A percentile compares a stretch with the other conserved stretches of the same genome.
Evolutionary conservation across 108 stramenopile species (phyloP).

Genomic region (Seminavis robusta): DNA sequence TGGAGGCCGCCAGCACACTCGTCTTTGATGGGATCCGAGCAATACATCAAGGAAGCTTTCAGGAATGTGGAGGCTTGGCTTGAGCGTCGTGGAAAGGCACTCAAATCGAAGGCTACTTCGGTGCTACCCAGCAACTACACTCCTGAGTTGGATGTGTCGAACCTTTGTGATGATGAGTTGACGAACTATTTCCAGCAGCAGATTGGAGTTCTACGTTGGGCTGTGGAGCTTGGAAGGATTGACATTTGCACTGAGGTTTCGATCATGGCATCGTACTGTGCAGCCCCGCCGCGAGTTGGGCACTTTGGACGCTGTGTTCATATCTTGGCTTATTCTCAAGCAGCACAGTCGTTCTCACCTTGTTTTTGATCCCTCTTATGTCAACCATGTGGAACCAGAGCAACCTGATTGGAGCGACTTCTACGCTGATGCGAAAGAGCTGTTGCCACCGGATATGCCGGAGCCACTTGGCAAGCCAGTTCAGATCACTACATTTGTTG

Average conservation of each 20-base stretch:
- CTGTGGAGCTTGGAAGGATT: conserved; percentile 41
- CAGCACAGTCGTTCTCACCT: conserved; percentile 16
- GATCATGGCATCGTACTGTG: conserved; percentile 32
- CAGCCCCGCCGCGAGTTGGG: conserved; percentile 30
- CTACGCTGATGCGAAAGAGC: conserved; percentile 19
- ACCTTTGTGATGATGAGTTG: not conserved
- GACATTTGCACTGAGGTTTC: conserved; percentile 42
- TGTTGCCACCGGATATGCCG: conserved; percentile 12
- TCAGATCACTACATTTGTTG: conserved; percentile 15
- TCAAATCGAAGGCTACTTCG: conserved; percentile 13
- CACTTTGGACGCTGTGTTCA: conserved; percentile 36
- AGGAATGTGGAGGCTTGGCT: conserved; percentile 19
- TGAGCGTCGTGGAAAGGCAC: conserved; percentile 3
- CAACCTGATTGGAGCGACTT: conserved; percentile 17
- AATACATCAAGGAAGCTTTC: conserved; percentile 34
- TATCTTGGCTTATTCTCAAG: conserved; percentile 26
- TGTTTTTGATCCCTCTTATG: conserved; percentile 30
- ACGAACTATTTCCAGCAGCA: conserved; percentile 23
- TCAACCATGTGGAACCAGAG: not conserved
- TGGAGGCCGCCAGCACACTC: too few species aligned
- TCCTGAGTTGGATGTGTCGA: conserved; percentile 24
- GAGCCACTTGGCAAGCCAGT: conserved; percentile 27
- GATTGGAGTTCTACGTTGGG: conserved; percentile 48
- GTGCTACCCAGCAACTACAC: conserved; percentile 15
- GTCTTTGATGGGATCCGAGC: conserved; percentile 12